Percentiles rank a stretch among this genome's conserved stretches.
Conservation (phyloP, 2,329 filamentous ascomycete species). For the Dothistroma pini region DNA sequence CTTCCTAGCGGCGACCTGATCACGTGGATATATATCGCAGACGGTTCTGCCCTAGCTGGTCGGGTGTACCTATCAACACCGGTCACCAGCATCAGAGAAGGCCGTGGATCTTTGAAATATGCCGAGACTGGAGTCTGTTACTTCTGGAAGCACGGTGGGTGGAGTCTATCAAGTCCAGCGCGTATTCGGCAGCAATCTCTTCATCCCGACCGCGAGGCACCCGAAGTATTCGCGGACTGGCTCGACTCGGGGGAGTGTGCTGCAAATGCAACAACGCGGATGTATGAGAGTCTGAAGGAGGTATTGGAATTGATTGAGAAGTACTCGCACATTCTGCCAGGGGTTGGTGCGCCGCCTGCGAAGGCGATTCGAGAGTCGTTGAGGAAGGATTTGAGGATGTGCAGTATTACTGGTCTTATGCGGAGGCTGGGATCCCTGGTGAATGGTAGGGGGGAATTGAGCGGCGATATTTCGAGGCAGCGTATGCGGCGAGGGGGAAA, state of each 20-base stretch:
- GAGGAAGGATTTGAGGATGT: neutral
- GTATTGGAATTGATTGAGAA: neutral
- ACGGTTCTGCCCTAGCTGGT: neutral
- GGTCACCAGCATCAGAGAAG: neutral
- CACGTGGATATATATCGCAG: neutral
- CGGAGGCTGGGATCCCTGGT: neutral
- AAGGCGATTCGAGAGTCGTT: neutral
- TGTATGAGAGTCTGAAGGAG: neutral
- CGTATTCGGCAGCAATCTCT: neutral
- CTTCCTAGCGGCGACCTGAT: neutral
- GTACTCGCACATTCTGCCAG: neutral
- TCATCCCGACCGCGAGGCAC: neutral
- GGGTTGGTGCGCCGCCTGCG: neutral
- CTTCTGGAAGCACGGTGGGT: neutral
- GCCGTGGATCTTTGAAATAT: neutral
- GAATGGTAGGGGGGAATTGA: neutral
- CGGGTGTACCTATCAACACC: neutral
- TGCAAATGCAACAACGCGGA: neutral
- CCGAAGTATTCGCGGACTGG: neutral
- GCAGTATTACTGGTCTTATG: neutral
- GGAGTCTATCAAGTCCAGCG: too few relatives aligned
- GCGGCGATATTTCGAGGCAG: too few relatives aligned
- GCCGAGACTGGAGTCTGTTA: neutral
- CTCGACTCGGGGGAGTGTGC: neutral
- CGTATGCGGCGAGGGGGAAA: too few relatives aligned